A percentile compares a stretch with the other conserved stretches of the same genome.
Evolutionary conservation across 148 eudicot genomes (phyloP).

Genomic region (Bassia scoparia): DNA sequence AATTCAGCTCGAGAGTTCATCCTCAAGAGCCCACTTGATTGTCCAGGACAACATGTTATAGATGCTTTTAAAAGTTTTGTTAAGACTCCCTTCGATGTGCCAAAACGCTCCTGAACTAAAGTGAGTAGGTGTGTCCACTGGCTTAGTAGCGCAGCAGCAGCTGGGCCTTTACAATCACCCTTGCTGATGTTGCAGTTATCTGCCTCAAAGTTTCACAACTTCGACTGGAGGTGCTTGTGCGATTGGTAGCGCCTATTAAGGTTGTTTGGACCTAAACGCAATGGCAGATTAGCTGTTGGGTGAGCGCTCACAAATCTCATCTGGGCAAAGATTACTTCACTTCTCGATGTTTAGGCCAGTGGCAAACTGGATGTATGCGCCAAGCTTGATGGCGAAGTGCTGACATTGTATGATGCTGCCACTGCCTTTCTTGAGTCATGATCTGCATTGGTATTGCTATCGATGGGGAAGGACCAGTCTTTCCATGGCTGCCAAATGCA

Average conservation of each 20-base stretch:
- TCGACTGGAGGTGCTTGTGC: conserved; percentile 88
- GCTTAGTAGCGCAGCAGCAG: conserved; percentile 94
- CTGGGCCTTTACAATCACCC: conserved; percentile 83
- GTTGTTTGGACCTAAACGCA: conserved; percentile 80
- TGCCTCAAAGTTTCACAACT: conserved; percentile 65
- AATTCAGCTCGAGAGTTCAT: conserved; percentile 49
- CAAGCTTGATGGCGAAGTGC: conserved; percentile 88
- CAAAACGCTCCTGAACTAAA: conserved; percentile 82
- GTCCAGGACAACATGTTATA: conserved; percentile 57
- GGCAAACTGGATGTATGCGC: conserved; percentile 99
- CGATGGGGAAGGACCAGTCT: conserved; percentile 96
- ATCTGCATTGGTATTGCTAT: conserved; percentile 84
- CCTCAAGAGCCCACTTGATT: conserved; percentile 68
- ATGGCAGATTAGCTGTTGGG: conserved; percentile 93
- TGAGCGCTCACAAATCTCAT: conserved; percentile 91
- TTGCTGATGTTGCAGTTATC: conserved; percentile 89
- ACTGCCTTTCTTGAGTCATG: conserved; percentile 68
- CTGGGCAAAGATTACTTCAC: conserved; percentile 80
- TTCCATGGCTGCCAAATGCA: conserved; percentile 82
- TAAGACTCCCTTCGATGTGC: conserved; percentile 79
- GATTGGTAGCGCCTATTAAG: conserved; percentile 83
- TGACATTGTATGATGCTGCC: conserved; percentile 92
- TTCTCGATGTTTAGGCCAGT: conserved; percentile 86
- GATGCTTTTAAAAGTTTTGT: conserved; percentile 73
- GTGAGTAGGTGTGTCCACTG: conserved; percentile 88